Percentiles rank a stretch among this genome's conserved stretches.
Evolutionary conservation across 441 rosid genomes (phyloP).

Genomic region (Adansonia madagascariensis): DNA sequence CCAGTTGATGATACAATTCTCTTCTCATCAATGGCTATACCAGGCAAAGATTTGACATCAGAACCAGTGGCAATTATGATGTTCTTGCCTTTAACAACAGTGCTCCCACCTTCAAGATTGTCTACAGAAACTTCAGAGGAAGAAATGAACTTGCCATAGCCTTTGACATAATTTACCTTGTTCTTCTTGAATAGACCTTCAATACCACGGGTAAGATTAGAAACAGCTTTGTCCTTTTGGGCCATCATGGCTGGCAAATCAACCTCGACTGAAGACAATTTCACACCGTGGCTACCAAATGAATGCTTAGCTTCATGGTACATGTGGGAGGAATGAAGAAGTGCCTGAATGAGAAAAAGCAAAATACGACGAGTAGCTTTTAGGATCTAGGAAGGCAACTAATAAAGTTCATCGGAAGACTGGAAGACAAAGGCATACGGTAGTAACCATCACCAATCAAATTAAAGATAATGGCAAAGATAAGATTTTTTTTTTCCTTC

Average conservation of each 20-base stretch:
- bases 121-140: constrained; percentile 90
- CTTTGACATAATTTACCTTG: constrained; percentile 91
- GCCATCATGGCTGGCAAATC: constrained; percentile 95
- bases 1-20: constrained; percentile 53
- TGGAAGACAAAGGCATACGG: background rate
- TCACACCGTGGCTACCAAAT: constrained; percentile 85
- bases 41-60: constrained; percentile 93
- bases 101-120: constrained; percentile 71
- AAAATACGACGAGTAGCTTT: background rate
- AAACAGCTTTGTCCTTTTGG: constrained; percentile 95
- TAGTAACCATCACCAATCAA: background rate
- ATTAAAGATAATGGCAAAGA: background rate
- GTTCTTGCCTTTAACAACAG: constrained; percentile 84
- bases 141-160: constrained; percentile 86
- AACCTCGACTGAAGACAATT: constrained; percentile 82
- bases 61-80: constrained; percentile 93
- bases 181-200: constrained; percentile 98
- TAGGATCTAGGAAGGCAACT: background rate
- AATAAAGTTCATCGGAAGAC: background rate
- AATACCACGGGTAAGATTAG: constrained; percentile 78
- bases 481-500: background rate
- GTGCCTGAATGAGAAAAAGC: constrained; percentile 57
- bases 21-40: constrained; percentile 89
- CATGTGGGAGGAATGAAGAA: constrained; percentile 99
- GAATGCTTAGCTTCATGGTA: constrained; percentile 90